These are phyloP conservation scores for Boletus patriciae DNA, from an alignment of 768 basidiomycete genomes.

Conservation along the genomic window DNA sequence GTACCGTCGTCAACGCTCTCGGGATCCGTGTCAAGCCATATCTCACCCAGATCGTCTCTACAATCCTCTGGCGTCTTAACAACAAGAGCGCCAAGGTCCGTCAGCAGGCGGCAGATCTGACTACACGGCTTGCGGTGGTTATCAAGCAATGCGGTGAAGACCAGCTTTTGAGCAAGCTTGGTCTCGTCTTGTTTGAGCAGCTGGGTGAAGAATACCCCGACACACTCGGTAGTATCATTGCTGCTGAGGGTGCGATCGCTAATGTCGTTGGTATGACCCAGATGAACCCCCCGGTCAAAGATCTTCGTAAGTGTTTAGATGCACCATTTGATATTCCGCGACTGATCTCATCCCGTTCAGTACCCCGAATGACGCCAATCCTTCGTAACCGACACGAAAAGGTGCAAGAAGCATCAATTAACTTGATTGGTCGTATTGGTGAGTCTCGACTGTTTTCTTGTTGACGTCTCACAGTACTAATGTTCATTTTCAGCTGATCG, in stretches of 20 bases:
- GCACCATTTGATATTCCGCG: neutral
- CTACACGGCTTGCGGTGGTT: conserved; percentile 91
- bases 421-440: conserved; percentile 97
- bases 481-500: conserved; percentile 69
- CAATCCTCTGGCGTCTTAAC: conserved; percentile 97
- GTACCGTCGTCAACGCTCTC: conserved; percentile 94
- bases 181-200: conserved; percentile 96
- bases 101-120: conserved; percentile 98
- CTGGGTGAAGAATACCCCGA: conserved; percentile 99
- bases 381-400: conserved; percentile 98
- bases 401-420: conserved; percentile 99
- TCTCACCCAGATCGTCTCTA: conserved; percentile 97
- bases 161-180: conserved; percentile 91
- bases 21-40: conserved; percentile 98
- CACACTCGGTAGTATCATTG: conserved; percentile 98
- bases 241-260: conserved; percentile 97
- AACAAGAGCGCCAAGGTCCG: conserved; percentile 99
- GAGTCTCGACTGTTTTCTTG: conserved; percentile 1
- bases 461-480: conserved; percentile 5
- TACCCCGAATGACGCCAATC: conserved; percentile 99
- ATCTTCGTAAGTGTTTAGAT: conserved; percentile 72
- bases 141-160: conserved; percentile 99
- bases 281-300: conserved; percentile 99
- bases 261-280: conserved; percentile 99
- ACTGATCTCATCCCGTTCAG: conserved; percentile 41